Base-by-base conservation (phyloP, 768 basidiomycete species). In the Pleurotus eryngii region DNA sequence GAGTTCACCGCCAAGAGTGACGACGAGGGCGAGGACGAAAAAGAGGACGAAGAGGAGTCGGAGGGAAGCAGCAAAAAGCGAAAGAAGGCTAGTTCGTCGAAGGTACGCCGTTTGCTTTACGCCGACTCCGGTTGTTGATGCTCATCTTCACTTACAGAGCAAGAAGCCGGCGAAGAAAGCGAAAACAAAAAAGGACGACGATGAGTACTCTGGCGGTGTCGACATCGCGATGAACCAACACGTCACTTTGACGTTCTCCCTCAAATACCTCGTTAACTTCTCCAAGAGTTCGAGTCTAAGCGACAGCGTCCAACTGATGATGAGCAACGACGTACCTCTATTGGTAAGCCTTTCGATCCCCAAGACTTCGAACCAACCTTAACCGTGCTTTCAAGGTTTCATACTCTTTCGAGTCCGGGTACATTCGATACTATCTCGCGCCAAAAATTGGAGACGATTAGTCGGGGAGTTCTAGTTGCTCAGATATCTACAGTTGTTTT, bases 261-360 rank as follows among this genome's bases (percentile, higher is more conserved):
- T 98, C 64, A 98, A 98, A 72, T 99, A 98, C 73, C 86, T 98
- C 26, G 87, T 91, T 71, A 98, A 97, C 76, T 98, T 99, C 67
- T 85, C 93, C 53, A 98, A 97, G 81, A 92, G 90, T 61, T 76
- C 89, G 1, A 79, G 86, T 27, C 75, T 99, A 39, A 81, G 85
- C 12, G 78, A 76, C 60, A 81, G 77, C 24, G 94, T 95, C 37
- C 82, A 86, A 67, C 81, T 97, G 20, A 89, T 89, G 82, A 86
- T 97, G 87, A 90, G 87, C 72, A 92, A 90, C 68, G 94, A 96
- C 35, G 93, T 96, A 0, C 94, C 94, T 14, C 58, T 68, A 22
- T 59, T 72, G 55, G 67, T 74, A 45, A 56, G 64, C 66, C 3
- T 55, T 46, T 39, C 59, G 37, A 50, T 27, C 30, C 57, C 53